Conservation (phyloP, 2,329 filamentous ascomycete species). For the Nothopassalora personata region DNA sequence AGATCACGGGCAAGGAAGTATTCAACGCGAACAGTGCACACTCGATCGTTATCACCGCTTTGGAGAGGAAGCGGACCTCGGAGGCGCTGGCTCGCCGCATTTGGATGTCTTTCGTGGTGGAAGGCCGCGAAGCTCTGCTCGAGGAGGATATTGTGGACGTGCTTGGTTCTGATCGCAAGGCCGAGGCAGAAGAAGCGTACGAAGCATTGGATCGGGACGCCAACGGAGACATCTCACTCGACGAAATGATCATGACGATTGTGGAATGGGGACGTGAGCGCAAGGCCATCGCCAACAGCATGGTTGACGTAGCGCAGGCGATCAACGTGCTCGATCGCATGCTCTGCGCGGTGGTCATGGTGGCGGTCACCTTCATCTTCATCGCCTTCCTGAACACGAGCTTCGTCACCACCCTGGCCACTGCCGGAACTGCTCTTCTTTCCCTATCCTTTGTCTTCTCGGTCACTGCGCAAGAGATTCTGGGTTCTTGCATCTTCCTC, state of each 20-base stretch:
- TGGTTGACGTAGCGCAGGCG: constrained; percentile 96
- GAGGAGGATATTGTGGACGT: constrained; percentile 82
- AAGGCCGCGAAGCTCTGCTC: constrained; percentile 74
- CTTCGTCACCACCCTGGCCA: constrained; percentile 79
- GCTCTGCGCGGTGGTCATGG: constrained; percentile 70
- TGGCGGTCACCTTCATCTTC: constrained; percentile 60
- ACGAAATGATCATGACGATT: constrained; percentile 89
- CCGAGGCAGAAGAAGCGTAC: constrained; percentile 84
- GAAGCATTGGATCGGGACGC: constrained; percentile 72
- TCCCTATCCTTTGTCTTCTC: constrained; percentile 97
- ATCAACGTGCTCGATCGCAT: constrained; percentile 86
- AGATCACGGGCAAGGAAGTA: constrained; percentile 91
- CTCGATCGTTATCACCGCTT: constrained; percentile 79
- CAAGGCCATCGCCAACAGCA: constrained; percentile 83
- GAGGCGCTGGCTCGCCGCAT: constrained; percentile 91
- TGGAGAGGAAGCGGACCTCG: constrained; percentile 76
- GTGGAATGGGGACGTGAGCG: constrained; percentile 78
- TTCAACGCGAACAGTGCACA: constrained; percentile 90
- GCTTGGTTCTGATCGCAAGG: constrained; percentile 65
- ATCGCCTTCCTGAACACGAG: constrained; percentile 83
- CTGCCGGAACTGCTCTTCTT: constrained; percentile 83
- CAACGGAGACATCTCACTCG: constrained; percentile 90
- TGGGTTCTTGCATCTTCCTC: constrained; percentile 97
- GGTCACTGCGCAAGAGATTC: constrained; percentile 83
- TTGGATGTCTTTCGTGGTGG: constrained; percentile 97